Base-by-base conservation (phyloP, 441 rosid genomes). In the Gossypium trilobum region DNA sequence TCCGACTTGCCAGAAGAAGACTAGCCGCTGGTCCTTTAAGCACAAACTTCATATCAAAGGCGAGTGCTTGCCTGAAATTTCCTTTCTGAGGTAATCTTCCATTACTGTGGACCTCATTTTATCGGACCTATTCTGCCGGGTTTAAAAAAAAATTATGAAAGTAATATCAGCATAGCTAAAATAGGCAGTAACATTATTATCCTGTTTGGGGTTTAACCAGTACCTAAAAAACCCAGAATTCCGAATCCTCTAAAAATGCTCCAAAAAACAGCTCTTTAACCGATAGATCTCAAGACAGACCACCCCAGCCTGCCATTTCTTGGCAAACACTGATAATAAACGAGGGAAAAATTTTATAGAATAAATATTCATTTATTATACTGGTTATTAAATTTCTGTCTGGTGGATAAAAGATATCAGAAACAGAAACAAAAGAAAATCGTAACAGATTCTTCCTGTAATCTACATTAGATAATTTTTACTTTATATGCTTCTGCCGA, bases 401-500 rank as follows among this genome's bases (percentile, higher is more conserved):
- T 52, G 51, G 13, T 22, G 14, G 54, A 19, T 55, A 33, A 29
- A 78, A 70, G 48, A 63, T 63, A 33, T 55, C 68, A 59, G 33
- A n/a, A 44, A 65, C 62, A 64, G 76, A 65, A 73, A 36, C 50
- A 39, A 58, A 77, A 62, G 36, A 54, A 82, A 83, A 80, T 78
- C 85, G 77, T 74, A 61, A 68, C 70, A 55, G 73, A 84, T 76
- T 78, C 78, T 73, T 82, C 57, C 75, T 57, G 73, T 44, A 59
- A 74, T 74, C 79, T 74, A 81, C 85, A 76, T 57, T 25, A 56
- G 74, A 80, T 61, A 82, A 82, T 78, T 84, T 87, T 86, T 84
- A 75, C 76, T 70, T 72, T 80, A 76, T 72, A 77, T 79, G 71
- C 68, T 64, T 77, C 81, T 76, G 72, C 78, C 64, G 67, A 60